Conservation (phyloP, 2,329 filamentous ascomycete species). For the Monosporascus sp. region DNA sequence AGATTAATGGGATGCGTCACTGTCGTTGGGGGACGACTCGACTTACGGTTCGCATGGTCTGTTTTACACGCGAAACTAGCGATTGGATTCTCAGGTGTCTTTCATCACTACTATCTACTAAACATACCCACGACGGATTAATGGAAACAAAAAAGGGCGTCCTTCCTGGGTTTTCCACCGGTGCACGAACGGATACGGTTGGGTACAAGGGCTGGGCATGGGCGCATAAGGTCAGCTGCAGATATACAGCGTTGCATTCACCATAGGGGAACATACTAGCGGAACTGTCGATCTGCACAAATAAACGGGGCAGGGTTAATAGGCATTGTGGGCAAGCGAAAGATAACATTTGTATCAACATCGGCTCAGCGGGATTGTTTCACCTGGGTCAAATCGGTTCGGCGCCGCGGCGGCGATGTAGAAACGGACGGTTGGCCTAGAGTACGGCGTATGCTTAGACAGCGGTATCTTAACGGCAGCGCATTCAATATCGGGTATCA, state of each 20-base stretch:
- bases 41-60: slow-evolving; percentile 12
- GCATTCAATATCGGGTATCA: too few species aligned
- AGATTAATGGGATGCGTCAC: background rate
- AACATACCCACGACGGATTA: slow-evolving; percentile 2
- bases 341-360: too few species aligned
- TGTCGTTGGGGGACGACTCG: slow-evolving; percentile 5
- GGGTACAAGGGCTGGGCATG: background rate
- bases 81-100: slow-evolving; percentile 11
- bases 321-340: background rate
- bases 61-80: slow-evolving; percentile 3
- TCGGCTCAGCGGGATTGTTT: too few species aligned
- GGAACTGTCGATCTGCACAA: background rate
- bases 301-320: background rate
- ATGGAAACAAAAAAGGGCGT: background rate
- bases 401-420: too few species aligned
- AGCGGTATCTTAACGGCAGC: too few species aligned
- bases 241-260: background rate
- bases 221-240: background rate
- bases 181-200: background rate
- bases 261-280: background rate
- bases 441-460: too few species aligned
- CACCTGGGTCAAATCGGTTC: too few species aligned
- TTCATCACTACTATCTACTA: slow-evolving; percentile 10
- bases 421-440: too few species aligned
- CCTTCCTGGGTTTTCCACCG: background rate